Evolutionary conservation across 306 rosid species (phyloP), one percentile per base, ranked within the genome.

Genomic region (Rubus idaeus): DNA sequence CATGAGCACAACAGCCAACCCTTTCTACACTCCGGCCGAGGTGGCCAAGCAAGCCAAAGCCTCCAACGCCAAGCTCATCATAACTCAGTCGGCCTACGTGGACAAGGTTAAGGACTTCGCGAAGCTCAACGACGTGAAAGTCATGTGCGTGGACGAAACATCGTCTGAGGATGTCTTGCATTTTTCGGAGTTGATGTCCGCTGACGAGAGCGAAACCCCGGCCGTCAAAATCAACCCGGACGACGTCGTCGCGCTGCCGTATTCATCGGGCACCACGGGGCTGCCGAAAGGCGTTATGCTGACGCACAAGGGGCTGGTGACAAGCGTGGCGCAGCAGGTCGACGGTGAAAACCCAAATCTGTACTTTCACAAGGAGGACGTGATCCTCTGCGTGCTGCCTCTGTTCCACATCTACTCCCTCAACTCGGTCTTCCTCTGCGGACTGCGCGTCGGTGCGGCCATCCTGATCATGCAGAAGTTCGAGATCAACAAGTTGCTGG

Each of bases 261-360:
- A 87, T 53, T 93, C 97, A 0, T 93, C 98, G 0, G 98, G 97
- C 0, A 93, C 98, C 0, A 89, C 96, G 0, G 97, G 98, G 6
- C 78, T 91, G 0, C 96, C 97, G 0, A 93, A 93, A 41, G 97
- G 98, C 0, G 98, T 91, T 6, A 85, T 91, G 96, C 26, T 93
- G n/a, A 90, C 94, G 0, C 98, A 93, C 71, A 77, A 63, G 57
- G 89, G 83, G 9, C 30, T 88, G 63, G 97, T 93, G 0, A 90
- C 97, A 0, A 88, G 91, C 18, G 86, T 91, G 71, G 90, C 91
- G 5, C 93, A 90, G 75, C 85, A 88, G 4, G 97, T 93, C 0
- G 97, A 93, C 37, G 97, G 97, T 0, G 97, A 93, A 4, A 89
- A 91, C 21, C 96, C 98, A 0, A 85, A 91, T 9, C 81, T 88